A percentile compares a stretch with the other conserved stretches of the same genome.
Conservation (phyloP, 305 asterid genomes). For the Fraxinus velutina region DNA sequence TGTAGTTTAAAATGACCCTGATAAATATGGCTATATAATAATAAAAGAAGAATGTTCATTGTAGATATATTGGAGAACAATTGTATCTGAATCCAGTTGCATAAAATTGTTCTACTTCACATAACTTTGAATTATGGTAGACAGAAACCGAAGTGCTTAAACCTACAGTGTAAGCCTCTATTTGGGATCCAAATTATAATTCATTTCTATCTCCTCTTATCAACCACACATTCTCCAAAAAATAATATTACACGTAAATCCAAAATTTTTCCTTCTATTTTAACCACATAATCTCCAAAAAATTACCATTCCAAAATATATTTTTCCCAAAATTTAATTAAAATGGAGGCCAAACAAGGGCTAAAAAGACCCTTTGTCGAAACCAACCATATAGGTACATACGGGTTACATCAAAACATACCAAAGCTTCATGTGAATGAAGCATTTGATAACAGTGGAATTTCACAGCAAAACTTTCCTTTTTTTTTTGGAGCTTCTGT, state of each 20-base stretch:
- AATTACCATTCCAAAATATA: too few species aligned
- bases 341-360: too few species aligned
- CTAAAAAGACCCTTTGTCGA: not conserved
- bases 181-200: too few species aligned
- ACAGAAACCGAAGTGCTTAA: not conserved
- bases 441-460: not conserved
- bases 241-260: too few species aligned
- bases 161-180: not conserved
- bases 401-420: not conserved
- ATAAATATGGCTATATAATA: not conserved
- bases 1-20: not conserved
- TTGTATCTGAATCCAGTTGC: not conserved
- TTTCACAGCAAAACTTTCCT: not conserved
- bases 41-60: not conserved
- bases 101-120: not conserved
- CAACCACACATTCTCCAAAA: too few species aligned
- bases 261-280: too few species aligned
- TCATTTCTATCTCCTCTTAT: too few species aligned
- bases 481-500: not conserved
- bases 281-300: too few species aligned
- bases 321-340: too few species aligned
- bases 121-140: not conserved
- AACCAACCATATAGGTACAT: not conserved
- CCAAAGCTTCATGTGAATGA: not conserved
- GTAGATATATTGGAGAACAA: not conserved